Conservation (phyloP, 805 yeast species). For the Wickerhamomyces subpelliculosus region DNA sequence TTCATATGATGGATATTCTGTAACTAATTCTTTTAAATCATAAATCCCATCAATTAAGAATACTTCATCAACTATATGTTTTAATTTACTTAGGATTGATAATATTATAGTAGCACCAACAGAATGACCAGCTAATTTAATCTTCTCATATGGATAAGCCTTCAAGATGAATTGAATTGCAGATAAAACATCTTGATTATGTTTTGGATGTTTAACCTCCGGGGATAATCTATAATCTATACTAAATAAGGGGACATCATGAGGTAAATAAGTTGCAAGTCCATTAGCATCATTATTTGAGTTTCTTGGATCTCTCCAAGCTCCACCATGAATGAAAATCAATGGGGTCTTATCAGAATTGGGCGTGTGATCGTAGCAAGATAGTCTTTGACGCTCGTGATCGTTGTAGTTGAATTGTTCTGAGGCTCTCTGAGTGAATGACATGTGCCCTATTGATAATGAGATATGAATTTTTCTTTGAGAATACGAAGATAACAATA, state of each 20-base stretch:
- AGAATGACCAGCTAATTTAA: slow-evolving; percentile 55
- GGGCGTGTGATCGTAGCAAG: background rate
- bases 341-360: slow-evolving; percentile 20
- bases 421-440: too few species aligned
- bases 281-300: slow-evolving; percentile 48
- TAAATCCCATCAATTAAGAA: slow-evolving; percentile 67
- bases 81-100: too few species aligned
- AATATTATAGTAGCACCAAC: slow-evolving; percentile 70
- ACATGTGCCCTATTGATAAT: too few species aligned
- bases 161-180: too few species aligned
- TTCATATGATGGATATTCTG: slow-evolving; percentile 55
- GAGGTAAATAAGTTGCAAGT: slow-evolving; percentile 17
- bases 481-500: too few species aligned
- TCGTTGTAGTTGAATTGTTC: background rate
- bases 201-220: slow-evolving; percentile 52
- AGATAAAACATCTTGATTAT: slow-evolving; percentile 44
- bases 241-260: slow-evolving; percentile 21
- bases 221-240: slow-evolving; percentile 67
- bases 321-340: slow-evolving; percentile 80
- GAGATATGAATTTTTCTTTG: too few species aligned
- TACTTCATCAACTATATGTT: slow-evolving; percentile 14
- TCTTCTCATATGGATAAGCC: slow-evolving; percentile 1
- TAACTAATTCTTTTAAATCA: slow-evolving; percentile 40
- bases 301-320: slow-evolving; percentile 70
- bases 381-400: background rate